phyloP scores from a whole-genome alignment of 1,284 basidiomycete species.

The Pisolithus thermaeus region DNA sequence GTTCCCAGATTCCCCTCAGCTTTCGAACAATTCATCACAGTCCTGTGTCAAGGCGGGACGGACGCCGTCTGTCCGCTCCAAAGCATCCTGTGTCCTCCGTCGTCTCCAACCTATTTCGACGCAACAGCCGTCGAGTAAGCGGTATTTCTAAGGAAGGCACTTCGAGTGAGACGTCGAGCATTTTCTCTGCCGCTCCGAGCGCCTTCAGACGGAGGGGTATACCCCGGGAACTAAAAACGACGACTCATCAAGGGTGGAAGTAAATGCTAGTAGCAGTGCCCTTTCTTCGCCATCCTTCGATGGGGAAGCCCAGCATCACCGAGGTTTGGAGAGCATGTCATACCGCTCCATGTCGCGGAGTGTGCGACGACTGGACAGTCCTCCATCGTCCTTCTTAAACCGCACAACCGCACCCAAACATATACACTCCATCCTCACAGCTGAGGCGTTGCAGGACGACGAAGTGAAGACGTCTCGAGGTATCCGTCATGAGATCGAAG shows the following conservation, averaged over 20 bases:
- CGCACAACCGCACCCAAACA: constrained; percentile 22
- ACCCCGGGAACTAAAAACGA: constrained; percentile 14
- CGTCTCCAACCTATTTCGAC: constrained; percentile 54
- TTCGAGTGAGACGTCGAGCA: constrained; percentile 37
- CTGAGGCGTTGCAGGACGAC: constrained; percentile 38
- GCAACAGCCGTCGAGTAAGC: constrained; percentile 42
- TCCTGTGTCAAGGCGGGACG: constrained; percentile 46
- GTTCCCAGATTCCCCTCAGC: constrained; percentile 19
- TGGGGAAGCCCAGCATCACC: constrained; percentile 9
- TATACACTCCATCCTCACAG: constrained; percentile 30
- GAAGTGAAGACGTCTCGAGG: constrained; percentile 52
- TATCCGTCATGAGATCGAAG: constrained; percentile 58
- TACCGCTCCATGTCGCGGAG: constrained; percentile 20
- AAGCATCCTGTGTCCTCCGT: constrained; percentile 54
- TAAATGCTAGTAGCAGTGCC: constrained; percentile 5
- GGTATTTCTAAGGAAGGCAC: constrained; percentile 32
- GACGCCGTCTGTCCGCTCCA: constrained; percentile 56
- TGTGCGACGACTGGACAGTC: constrained; percentile 22
- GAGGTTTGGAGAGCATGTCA: constrained; percentile 17
- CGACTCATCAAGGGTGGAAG: constrained; percentile 10
- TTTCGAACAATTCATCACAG: constrained; percentile 38
- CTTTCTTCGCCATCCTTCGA: constrained; percentile 11
- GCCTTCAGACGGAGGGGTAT: constrained; percentile 33
- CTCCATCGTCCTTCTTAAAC: constrained; percentile 26
- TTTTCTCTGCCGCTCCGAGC: constrained; percentile 45